Conservation (phyloP, 371 early-diverging fungal genomes). For the Rhizomucor pusillus region DNA sequence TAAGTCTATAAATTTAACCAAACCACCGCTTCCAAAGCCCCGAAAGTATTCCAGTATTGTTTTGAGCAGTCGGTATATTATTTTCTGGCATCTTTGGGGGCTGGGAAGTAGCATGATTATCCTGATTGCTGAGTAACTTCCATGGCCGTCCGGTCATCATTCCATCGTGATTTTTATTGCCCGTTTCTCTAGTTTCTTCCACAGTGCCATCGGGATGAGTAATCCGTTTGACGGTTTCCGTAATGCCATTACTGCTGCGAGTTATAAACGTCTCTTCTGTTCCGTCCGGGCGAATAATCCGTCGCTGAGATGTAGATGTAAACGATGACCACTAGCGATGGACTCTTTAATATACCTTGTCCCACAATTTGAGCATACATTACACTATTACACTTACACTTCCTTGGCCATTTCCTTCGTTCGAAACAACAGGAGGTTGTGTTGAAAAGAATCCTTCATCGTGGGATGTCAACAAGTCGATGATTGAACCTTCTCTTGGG, state of each 20-base stretch:
- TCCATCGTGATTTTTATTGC: background rate
- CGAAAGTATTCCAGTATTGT: background rate
- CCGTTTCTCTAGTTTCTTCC: slow-evolving; percentile 28
- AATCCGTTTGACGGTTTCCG: slow-evolving; percentile 31
- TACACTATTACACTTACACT: background rate
- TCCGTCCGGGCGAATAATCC: slow-evolving; percentile 30
- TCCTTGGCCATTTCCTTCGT: background rate
- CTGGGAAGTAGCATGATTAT: background rate
- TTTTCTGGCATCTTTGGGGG: background rate
- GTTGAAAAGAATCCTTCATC: slow-evolving; percentile 3
- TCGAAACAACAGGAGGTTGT: too few species aligned
- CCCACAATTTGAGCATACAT: too few species aligned
- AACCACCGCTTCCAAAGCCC: background rate
- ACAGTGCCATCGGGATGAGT: slow-evolving; percentile 34
- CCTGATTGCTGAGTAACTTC: background rate
- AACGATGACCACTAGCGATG: slow-evolving; percentile 25
- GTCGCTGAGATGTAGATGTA: slow-evolving; percentile 27
- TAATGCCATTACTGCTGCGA: slow-evolving; percentile 29
- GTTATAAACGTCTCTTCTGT: slow-evolving; percentile 32
- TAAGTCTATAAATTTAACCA: background rate
- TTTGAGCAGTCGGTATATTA: background rate
- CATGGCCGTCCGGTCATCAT: too few species aligned
- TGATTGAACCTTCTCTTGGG: background rate
- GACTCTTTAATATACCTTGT: too few species aligned
- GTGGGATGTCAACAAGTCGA: slow-evolving; percentile 1